Base-by-base conservation (phyloP, 495 filamentous ascomycete genomes). In the Aspergillus baeticus region DNA sequence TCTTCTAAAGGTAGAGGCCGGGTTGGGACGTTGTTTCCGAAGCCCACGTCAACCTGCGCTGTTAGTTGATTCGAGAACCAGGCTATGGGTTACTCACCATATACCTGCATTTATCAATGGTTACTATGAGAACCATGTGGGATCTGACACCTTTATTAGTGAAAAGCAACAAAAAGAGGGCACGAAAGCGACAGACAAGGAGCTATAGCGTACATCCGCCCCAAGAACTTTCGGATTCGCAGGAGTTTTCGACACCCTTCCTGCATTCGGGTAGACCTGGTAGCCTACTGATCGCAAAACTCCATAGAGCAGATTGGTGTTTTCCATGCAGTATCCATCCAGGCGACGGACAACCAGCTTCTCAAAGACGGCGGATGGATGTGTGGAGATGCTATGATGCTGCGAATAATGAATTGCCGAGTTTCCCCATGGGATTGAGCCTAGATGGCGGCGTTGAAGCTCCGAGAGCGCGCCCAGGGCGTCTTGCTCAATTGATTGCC, bases 271-370 rank as follows among this genome's bases (percentile, higher is more conserved):
- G 61, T 82, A 83, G 2, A 88, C 70, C 4, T 66, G 54, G 52
- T 76, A 91, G 0, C 87, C 88, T 14, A 90, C 65, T 3, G 75
- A 81, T 26, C 81, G 74, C 36, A 93, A 68, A 5, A 92, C 74
- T 15, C 70, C 71, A 31, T 77, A 81, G 31, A 91, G 85, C 34
- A 91, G 70, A 10, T 74, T 71, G 52, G 86, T 90, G 50, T 79
- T 81, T 62, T 92, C 89, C 86, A 92, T 89, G 69, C 88, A 92
- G 58, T 91, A 90, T 0, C 89, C 88, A 29, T 89, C 89, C 18
- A 84, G 68, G n/a, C 80, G 78, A 44, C 79, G 75, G 23, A 67
- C 65, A 7, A 90, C 82, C 34, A 91, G 80, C 71, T 91, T 91
- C 21, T 77, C 61, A 59, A 80, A 91, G 4, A 91, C 63, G 21